Base-by-base conservation (phyloP, 2,329 filamentous ascomycete species). In the Pseudogymnoascus sp. region DNA sequence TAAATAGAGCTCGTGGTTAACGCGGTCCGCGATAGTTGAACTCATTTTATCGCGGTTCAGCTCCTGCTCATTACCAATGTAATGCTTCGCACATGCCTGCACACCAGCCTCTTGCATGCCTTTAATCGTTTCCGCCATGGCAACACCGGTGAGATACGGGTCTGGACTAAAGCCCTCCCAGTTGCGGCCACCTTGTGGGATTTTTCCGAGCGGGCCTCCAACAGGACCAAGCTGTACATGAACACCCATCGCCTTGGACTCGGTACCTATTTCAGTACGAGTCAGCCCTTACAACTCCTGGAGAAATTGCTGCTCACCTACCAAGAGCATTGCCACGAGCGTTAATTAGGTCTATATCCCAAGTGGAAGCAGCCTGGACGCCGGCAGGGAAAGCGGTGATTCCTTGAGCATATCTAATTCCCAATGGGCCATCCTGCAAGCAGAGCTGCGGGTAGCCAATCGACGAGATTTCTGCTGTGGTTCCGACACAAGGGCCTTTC, bases 111-210 rank as follows among this genome's bases (percentile, higher is more conserved):
- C 68, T 71, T 84, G 81, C 71, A 84, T 78, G 0, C 78, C 87
- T 65, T 81, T 75, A 61, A 89, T 78, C 0, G 85, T 87, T 71
- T 85, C 80, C 13, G 77, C 78, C 70, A 85, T 82, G 8, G 81
- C 83, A 64, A 87, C 77, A 15, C 85, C 87, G 17, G 84, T 64
- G 0, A 94, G 79, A 60, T 93, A 90, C 0, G 90, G 89, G 70
- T 95, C 90, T 0, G 86, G 79, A 0, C 88, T 87, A 70, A 93
- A 94, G 0, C 86, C 89, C 72, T 94, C 90, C 90, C 90, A 95
- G 70, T 90, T 92, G 37, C 90, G 79, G 0, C 90, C 90, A 33
- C 85, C 90, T 57, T 82, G 78, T 1, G 89, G 86, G 68, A 86
- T 82, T 68, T 89, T 84, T 6, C 90, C 90, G 2, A 95, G 71